phyloP scores from a whole-genome alignment of 805 yeast species.

The Kodamaea kaohsiungensis region DNA sequence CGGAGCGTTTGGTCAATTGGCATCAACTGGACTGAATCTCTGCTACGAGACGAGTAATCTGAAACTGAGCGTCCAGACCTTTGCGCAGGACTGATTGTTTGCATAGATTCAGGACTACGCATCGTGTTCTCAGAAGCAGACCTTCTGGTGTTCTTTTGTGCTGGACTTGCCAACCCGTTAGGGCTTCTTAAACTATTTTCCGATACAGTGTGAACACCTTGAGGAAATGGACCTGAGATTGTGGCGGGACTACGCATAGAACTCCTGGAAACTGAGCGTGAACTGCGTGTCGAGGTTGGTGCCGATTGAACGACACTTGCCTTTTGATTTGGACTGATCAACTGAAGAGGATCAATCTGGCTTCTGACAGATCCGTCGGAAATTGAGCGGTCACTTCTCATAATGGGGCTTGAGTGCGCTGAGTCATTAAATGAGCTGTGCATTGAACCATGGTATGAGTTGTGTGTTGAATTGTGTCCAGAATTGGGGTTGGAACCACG shows the following conservation, averaged over 20 bases:
- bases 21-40: conserved; percentile 1
- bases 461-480: neutral
- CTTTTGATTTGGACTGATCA: neutral
- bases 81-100: neutral
- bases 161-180: neutral
- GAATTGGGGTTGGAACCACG: neutral
- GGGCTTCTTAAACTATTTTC: neutral
- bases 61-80: neutral
- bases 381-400: neutral
- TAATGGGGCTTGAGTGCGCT: neutral
- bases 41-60: neutral
- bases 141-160: neutral
- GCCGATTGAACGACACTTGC: neutral
- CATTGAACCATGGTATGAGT: neutral
- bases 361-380: neutral
- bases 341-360: neutral
- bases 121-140: neutral
- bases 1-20: neutral
- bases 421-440: neutral
- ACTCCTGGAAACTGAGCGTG: neutral
- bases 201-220: neutral
- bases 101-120: conserved; percentile 1
- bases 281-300: neutral
- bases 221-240: neutral
- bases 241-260: neutral